Evolutionary conservation across 2,329 filamentous ascomycete genomes (phyloP).

Genomic region (Aspergillus sp.): DNA sequence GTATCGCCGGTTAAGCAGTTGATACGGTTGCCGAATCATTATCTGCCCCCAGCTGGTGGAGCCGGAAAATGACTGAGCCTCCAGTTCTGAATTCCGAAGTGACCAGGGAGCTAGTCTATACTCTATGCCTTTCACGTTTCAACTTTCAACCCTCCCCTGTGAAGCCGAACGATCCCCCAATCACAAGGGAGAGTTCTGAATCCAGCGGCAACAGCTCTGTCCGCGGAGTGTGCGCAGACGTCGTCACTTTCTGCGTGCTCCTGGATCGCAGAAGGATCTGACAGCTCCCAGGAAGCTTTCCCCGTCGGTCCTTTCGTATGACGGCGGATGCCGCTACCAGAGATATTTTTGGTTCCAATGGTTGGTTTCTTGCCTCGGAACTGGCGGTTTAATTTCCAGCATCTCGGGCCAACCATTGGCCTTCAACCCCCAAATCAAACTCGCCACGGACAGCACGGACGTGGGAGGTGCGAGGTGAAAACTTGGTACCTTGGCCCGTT

Average conservation of each 20-base stretch:
- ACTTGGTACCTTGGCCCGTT: neutral
- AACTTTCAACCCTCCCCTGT: neutral
- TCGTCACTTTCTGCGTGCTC: constrained; percentile 11
- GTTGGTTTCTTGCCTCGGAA: neutral
- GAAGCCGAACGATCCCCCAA: neutral
- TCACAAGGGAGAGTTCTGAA: neutral
- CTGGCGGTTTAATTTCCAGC: neutral
- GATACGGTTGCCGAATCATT: constrained; percentile 15
- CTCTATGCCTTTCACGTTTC: neutral
- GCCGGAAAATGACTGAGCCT: constrained; percentile 16
- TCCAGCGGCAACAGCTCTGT: constrained; percentile 1
- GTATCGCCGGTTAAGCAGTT: neutral
- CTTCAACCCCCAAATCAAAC: neutral
- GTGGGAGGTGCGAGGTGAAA: neutral
- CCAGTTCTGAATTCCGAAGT: neutral
- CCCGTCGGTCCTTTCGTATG: neutral
- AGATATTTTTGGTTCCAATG: neutral
- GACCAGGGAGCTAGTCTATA: neutral
- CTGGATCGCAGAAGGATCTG: constrained; percentile 16
- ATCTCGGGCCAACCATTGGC: neutral
- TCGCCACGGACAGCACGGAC: constrained; percentile 1
- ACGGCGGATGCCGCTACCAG: neutral
- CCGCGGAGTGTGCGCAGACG: constrained; percentile 1
- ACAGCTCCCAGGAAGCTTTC: constrained; percentile 8
- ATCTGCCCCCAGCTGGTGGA: constrained; percentile 18